Evolutionary conservation across 306 rosid species (phyloP), one percentile per base, ranked within the genome.

Genomic region (Dryas drummondii): DNA sequence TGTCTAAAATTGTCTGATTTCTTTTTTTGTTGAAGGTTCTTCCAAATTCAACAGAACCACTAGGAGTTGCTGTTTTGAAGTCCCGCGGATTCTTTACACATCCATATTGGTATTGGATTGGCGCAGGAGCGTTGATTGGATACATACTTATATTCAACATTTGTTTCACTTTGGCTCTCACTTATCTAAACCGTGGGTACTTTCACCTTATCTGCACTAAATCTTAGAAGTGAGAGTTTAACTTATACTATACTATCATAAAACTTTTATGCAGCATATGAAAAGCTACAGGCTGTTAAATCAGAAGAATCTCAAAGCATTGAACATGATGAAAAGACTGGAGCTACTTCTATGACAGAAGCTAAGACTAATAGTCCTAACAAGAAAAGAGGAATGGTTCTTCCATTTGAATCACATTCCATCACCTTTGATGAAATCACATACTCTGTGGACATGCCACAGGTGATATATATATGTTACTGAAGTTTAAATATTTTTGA

Each of bases 21-120:
- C 48, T 4, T 76, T 56, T 57, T 78, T 26, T 27, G 44, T 85
- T 60, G 50, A 68, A 85, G 91, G 73, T 80, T 57, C 81, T 81
- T 40, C 84, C 86, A 0, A 76, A 72, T 76, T 81, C 87, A 67
- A 75, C 52, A 0, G 71, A 75, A 53, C 76, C 85, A 6, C 37
- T 88, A 27, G 91, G 89, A 44, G 16, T 88, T 40, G 71, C 68
- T 56, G 78, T 85, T 63, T 45, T 85, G 69, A 67, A 77, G 68
- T 83, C 89, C 11, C 86, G 87, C 0, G 91, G 85, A 45, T 85
- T 85, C 81, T 84, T 80, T 37, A 79, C 85, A 9, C 46, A 83
- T 40, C 44, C 80, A 26, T 27, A 70, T 45, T 76, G 79, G 74
- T 76, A 76, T 47, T 76, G 74, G 79, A 76, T 76, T 42, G 74